Percentiles rank a stretch among this genome's conserved stretches.
phyloP scores from a whole-genome alignment of 2,329 filamentous ascomycete species.

The Trichoderma cornu-damae region DNA sequence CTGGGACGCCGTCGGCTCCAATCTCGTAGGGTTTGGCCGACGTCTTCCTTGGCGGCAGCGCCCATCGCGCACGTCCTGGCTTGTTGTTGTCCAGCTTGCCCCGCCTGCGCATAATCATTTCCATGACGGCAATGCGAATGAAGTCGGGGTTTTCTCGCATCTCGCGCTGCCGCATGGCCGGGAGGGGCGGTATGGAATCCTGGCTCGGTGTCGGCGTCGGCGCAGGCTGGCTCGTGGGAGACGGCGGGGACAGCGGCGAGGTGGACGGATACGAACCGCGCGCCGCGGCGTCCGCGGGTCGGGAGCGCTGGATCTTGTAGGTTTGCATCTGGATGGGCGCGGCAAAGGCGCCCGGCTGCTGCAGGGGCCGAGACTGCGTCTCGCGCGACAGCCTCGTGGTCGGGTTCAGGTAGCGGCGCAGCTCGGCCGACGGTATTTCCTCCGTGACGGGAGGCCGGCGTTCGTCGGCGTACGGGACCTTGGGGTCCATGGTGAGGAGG shows the following conservation, averaged over 20 bases:
- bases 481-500: slow-evolving; percentile 61
- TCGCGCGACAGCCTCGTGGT: slow-evolving; percentile 41
- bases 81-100: slow-evolving; percentile 62
- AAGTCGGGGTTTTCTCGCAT: slow-evolving; percentile 67
- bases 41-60: slow-evolving; percentile 59
- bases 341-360: slow-evolving; percentile 45
- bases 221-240: slow-evolving; percentile 30
- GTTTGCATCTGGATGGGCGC: slow-evolving; percentile 70
- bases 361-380: slow-evolving; percentile 27
- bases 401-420: slow-evolving; percentile 64
- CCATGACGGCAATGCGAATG: slow-evolving; percentile 65
- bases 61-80: slow-evolving; percentile 63
- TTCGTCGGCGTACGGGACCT: slow-evolving; percentile 63
- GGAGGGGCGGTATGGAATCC: slow-evolving; percentile 25
- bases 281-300: slow-evolving; percentile 32
- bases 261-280: slow-evolving; percentile 32
- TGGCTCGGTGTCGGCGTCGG: slow-evolving; percentile 19
- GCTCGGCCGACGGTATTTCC: slow-evolving; percentile 60
- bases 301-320: slow-evolving; percentile 55
- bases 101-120: slow-evolving; percentile 64
- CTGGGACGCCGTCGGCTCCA: slow-evolving; percentile 53
- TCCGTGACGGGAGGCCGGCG: slow-evolving; percentile 57
- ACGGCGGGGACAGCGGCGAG: slow-evolving; percentile 30
- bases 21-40: slow-evolving; percentile 51
- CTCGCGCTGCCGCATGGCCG: slow-evolving; percentile 56